Evolutionary conservation across 768 basidiomycete genomes (phyloP).

Genomic region (Trametes cingulata): DNA sequence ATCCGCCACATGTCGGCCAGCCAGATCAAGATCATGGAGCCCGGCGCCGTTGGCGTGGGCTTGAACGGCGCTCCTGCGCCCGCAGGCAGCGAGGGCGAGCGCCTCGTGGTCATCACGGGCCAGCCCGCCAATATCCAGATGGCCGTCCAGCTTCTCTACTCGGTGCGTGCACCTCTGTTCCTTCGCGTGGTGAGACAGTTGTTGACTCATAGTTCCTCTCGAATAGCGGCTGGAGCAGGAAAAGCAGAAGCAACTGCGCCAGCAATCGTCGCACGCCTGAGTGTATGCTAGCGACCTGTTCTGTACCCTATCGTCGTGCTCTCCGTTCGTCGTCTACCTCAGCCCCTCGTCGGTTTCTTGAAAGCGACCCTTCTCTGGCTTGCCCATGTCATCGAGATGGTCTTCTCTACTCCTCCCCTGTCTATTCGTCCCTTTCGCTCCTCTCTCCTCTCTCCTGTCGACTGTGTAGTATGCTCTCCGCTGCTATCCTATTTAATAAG

Average conservation of each 20-base stretch:
- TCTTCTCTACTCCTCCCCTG: not conserved
- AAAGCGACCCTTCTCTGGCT: not conserved
- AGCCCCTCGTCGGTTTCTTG: not conserved
- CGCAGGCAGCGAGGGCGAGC: conserved; percentile 80
- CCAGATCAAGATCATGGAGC: conserved; percentile 98
- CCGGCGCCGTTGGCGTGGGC: conserved; percentile 74
- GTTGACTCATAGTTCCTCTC: not conserved
- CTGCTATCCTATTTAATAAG: conserved; percentile 22
- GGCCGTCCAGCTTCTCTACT: conserved; percentile 90
- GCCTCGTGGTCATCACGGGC: conserved; percentile 97
- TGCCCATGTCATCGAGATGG: not conserved
- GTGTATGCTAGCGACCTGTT: not conserved
- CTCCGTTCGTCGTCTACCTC: conserved; percentile 2
- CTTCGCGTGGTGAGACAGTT: not conserved
- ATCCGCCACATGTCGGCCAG: conserved; percentile 94
- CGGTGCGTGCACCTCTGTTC: conserved; percentile 50
- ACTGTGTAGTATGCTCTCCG: conserved; percentile 22
- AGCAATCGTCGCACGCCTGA: conserved; percentile 22
- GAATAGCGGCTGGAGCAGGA: conserved; percentile 81
- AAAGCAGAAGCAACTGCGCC: conserved; percentile 77
- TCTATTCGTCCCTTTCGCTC: not conserved
- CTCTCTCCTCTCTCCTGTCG: not conserved
- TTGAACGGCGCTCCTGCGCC: conserved; percentile 72
- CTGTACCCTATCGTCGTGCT: conserved; percentile 6
- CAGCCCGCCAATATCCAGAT: conserved; percentile 93